Conservation (phyloP, 345 rosid species). For the Eucalyptus urophylla region DNA sequence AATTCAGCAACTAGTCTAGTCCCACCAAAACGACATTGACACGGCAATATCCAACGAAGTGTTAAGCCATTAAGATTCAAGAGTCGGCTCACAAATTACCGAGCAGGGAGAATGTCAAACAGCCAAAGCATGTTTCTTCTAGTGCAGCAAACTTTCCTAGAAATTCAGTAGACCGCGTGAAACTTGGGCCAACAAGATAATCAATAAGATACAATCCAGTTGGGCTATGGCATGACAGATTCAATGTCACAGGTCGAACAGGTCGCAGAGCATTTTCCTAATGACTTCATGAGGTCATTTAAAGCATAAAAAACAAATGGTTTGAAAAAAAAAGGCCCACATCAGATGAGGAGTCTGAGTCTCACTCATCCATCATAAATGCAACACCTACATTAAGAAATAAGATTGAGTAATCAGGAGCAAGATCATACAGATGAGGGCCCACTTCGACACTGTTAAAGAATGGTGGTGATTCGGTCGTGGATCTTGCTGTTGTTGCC, state of each 20-base stretch:
- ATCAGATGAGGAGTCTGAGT: neutral
- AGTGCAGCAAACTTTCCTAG: neutral
- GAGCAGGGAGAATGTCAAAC: neutral
- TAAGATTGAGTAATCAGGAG: neutral
- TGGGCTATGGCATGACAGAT: neutral
- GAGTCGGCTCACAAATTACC: neutral
- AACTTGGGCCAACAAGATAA: neutral
- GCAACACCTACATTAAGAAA: neutral
- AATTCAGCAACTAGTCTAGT: neutral
- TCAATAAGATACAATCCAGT: neutral
- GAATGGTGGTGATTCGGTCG: neutral
- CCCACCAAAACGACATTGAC: neutral
- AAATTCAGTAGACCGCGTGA: neutral
- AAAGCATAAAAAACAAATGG: neutral
- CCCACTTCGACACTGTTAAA: neutral
- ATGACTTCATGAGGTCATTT: neutral
- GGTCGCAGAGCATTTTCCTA: neutral
- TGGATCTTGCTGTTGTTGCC: neutral
- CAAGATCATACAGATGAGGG: neutral
- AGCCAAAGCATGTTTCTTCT: neutral
- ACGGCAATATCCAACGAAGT: neutral
- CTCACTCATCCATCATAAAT: neutral
- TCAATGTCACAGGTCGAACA: neutral
- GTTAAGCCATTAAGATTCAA: neutral
- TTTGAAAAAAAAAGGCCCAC: neutral